Base-by-base conservation (phyloP, 2,329 filamentous ascomycete genomes). In the Ceratocystis ficicola region DNA sequence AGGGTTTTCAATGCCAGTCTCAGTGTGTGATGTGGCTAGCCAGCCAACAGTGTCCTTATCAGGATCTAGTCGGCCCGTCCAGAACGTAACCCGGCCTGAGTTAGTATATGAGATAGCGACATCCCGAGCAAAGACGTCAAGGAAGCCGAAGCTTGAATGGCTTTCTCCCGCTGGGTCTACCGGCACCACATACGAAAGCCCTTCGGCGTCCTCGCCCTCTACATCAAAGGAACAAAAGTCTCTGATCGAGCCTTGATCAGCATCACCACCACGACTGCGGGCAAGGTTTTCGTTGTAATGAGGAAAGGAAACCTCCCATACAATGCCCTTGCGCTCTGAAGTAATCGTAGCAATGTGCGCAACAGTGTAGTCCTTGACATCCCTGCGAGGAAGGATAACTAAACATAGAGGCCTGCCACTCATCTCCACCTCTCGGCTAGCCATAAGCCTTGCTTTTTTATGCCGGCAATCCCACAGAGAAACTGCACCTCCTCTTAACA, bases 61-160 rank as follows among this genome's bases (percentile, higher is more conserved):
- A 3, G 77, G 73, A 70, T 90, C 83, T 44, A 95, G 81, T 65
- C 86, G 84, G 2, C 89, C 89, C 2, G 91, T 91, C 90, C 91
- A 95, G 48, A 92, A 93, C 68, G 88, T 85, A 55, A 96, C 81
- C 5, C 86, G 78, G 0, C 91, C 92, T 8, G 81, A 81, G 25
- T 83, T 79, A 0, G 88, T 93, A 73, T 94, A 95, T 0, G 91
- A 94, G 30, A 95, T 85, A 12, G 90, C 90, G 62, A 95, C 85
- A 72, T 96, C 91, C 48, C 87, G 85, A 10, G 90, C 88, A 73
- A 96, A 95, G 0, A 89, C 83, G 73, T 96, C 91, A 41, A 95
- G 80, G 69, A 91, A 95, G 0, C 87, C 89, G 3, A 89, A 89
- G 10, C 85, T 83, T 2, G 86, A 80, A 1, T 86, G 83, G 48